These are phyloP conservation scores for Alternaria novae-zelandiae DNA, from an alignment of 2,329 filamentous ascomycete genomes.

Conservation along the genomic window DNA sequence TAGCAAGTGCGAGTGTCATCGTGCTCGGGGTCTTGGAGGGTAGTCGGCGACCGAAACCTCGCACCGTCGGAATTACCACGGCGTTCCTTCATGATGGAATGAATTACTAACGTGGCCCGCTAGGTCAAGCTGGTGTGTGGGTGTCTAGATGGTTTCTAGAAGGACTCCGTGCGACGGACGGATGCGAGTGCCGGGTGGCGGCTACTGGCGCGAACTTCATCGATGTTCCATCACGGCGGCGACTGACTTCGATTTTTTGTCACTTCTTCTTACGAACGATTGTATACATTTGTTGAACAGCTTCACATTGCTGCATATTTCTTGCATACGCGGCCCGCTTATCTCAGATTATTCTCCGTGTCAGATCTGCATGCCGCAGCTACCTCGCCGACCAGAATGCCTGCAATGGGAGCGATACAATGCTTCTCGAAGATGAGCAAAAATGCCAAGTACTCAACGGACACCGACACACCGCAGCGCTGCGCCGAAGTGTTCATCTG, in stretches of 20 bases:
- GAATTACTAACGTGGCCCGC: neutral
- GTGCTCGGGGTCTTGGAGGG: neutral
- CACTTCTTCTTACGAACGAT: neutral
- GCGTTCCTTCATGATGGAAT: neutral
- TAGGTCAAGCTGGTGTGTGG: neutral
- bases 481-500: neutral
- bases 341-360: neutral
- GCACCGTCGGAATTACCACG: neutral
- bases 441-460: neutral
- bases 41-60: neutral
- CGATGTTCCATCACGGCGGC: neutral
- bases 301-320: neutral
- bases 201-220: neutral
- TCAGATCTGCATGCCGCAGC: neutral
- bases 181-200: neutral
- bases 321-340: neutral
- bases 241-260: neutral
- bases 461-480: neutral
- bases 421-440: conserved; percentile 2
- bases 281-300: neutral
- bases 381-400: conserved; percentile 14
- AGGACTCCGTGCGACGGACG: neutral
- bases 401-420: neutral
- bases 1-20: neutral
- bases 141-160: neutral